These are phyloP conservation scores for Neoboletus magnificus DNA, from an alignment of 768 basidiomycete genomes.

Conservation along the genomic window DNA sequence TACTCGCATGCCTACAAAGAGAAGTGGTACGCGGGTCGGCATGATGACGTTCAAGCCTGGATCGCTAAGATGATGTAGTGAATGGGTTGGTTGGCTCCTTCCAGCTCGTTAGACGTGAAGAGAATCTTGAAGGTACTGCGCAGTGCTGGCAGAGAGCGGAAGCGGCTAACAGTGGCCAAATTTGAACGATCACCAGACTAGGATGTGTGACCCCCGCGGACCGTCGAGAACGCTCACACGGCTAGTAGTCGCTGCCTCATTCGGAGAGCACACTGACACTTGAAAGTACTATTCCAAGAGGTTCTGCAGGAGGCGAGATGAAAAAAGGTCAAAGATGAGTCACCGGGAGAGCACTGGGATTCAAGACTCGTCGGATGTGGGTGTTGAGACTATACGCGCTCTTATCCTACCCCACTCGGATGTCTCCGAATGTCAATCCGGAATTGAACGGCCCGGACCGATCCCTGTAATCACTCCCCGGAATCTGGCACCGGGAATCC, in stretches of 20 bases:
- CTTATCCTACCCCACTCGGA: neutral
- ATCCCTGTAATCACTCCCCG: neutral
- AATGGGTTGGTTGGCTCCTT: neutral
- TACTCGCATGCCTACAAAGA: conserved; percentile 19
- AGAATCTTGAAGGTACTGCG: neutral
- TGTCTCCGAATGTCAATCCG: neutral
- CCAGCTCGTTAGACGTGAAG: neutral
- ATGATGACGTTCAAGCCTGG: conserved; percentile 3
- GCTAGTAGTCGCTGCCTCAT: neutral
- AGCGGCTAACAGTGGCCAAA: neutral
- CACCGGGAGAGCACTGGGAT: neutral
- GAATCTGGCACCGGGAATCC: too few species aligned
- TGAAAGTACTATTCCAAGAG: neutral
- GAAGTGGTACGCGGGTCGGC: conserved; percentile 28
- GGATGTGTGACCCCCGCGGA: neutral
- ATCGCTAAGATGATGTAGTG: neutral
- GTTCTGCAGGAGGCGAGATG: neutral
- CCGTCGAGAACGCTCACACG: neutral
- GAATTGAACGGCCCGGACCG: neutral
- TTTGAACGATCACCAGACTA: neutral
- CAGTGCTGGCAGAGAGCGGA: neutral
- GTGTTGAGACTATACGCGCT: too few species aligned
- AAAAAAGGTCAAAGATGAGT: neutral
- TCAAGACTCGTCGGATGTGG: neutral
- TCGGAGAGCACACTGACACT: neutral